Evolutionary conservation across 352 stramenopile genomes (phyloP), one percentile per base, ranked within the genome.

Genomic region (Globisporangium carolinianum): DNA sequence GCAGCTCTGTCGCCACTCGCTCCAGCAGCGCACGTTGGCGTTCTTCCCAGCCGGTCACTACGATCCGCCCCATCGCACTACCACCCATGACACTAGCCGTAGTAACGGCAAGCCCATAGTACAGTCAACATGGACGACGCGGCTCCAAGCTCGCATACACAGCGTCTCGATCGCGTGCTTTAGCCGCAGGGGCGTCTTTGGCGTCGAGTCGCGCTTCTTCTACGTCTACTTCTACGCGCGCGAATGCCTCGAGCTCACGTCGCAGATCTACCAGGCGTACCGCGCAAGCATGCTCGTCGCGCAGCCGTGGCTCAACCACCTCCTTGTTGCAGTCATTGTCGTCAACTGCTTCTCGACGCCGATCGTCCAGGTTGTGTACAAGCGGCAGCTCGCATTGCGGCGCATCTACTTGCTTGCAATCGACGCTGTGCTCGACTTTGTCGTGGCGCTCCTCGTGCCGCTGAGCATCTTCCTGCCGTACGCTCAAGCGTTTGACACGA

Each of bases 241-340:
- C 7, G 78, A 86, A 43, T 51, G 66, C 4, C 24, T 86, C 3
- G 75, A 86, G 50, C 63, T 83, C 36, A 63, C 51, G 6, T 77
- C 67, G 1, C 77, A 86, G 47, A 58, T 72, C 11, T 62, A 64
- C 10, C 76, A 84, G 51, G 67, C 67, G 7, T 84, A 84, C 57
- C 58, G 63, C 6, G 71, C 68, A 36, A 86, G 77, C 41, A 49
- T 66, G 1, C 51, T 73, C 0, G 69, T 87, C n/a, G 62, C 75
- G 0, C 67, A 66, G 12, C 53, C 66, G 11, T 84, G 73, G 73
- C 70, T 84, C 52, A 87, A 87, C 50, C 66, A 74, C 47, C 36
- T 69, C 6, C 80, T 68, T 3, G 75, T 86, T 12, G 52, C 17
- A 6, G 36, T 84, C n/a, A 64, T 77, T 11, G 67, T 76, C n/a